phyloP scores from a whole-genome alignment of 2,329 filamentous ascomycete genomes.

The Fusarium sulawesiense region DNA sequence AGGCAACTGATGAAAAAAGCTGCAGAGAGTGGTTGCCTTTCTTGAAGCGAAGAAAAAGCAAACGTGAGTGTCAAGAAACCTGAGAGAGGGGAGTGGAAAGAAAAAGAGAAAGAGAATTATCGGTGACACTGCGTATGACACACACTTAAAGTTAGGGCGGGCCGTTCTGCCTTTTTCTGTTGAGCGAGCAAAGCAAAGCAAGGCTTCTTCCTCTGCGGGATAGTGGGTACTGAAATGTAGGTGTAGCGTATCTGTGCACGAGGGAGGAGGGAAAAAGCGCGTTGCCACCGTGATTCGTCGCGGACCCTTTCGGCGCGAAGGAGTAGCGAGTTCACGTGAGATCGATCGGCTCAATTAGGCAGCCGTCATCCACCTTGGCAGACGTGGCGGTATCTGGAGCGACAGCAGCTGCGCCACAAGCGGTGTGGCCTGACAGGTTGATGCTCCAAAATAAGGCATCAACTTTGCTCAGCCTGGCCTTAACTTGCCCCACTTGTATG shows the following conservation, averaged over 20 bases:
- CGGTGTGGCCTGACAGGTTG: conserved; percentile 32
- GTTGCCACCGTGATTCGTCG: conserved; percentile 38
- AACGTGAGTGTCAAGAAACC: neutral
- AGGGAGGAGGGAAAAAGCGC: conserved; percentile 29
- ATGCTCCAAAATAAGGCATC: conserved; percentile 36
- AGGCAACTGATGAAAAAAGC: conserved; percentile 26
- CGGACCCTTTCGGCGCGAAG: conserved; percentile 48
- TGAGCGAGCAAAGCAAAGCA: conserved; percentile 3
- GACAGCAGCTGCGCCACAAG: conserved; percentile 31
- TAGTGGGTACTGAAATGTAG: conserved; percentile 23
- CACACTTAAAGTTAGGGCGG: conserved; percentile 22
- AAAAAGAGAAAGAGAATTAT: conserved; percentile 13
- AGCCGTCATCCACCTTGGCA: conserved; percentile 40
- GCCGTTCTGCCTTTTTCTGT: conserved; percentile 27
- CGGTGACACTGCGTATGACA: conserved; percentile 37
- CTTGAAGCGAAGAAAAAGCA: neutral
- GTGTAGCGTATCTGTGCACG: conserved; percentile 32
- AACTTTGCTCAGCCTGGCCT: conserved; percentile 41
- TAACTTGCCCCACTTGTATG: conserved; percentile 47
- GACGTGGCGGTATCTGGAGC: conserved; percentile 27
- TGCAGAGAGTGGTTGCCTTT: conserved; percentile 2
- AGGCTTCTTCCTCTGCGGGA: conserved; percentile 24
- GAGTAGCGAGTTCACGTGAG: conserved; percentile 54
- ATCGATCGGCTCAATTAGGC: conserved; percentile 42
- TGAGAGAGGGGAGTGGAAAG: neutral